Conservation (phyloP, 495 filamentous ascomycete species). For the Podospora sp. region DNA sequence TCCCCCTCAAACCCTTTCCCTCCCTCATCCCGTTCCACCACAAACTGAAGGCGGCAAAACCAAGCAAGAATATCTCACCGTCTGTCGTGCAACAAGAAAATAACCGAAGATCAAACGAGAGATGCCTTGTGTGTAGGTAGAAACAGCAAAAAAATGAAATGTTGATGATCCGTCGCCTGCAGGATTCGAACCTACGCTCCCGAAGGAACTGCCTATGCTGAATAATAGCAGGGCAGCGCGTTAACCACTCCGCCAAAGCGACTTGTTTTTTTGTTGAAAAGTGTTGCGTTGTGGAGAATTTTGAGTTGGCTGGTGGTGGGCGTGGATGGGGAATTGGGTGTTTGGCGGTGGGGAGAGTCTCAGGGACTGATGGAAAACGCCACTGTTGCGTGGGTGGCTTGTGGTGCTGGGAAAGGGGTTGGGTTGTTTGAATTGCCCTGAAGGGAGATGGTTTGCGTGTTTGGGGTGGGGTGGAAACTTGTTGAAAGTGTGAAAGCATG, state of each 20-base stretch:
- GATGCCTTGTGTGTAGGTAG: no score
- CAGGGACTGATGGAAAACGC: not conserved
- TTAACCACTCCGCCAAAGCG: constrained; percentile 14
- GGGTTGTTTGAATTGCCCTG: no score
- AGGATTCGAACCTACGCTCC: constrained; percentile 15
- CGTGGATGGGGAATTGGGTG: not conserved
- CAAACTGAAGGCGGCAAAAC: no score
- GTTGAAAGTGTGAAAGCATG: no score
- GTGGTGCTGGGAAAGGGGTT: no score
- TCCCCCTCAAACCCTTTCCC: no score
- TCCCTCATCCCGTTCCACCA: no score
- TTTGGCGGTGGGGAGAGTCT: not conserved
- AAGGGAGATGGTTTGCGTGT: no score
- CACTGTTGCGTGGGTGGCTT: not conserved
- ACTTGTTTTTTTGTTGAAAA: not conserved
- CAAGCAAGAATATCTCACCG: no score
- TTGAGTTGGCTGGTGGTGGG: not conserved
- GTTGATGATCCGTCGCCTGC: constrained; percentile 5
- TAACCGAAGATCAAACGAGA: no score
- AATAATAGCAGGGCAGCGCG: constrained; percentile 11
- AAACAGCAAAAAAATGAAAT: constrained; percentile 2
- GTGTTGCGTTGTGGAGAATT: not conserved
- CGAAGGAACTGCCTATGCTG: constrained; percentile 2
- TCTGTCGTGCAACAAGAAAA: no score
- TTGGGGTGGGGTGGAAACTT: no score